phyloP scores from a whole-genome alignment of 2,329 filamentous ascomycete genomes.

The Endothia cerciana region DNA sequence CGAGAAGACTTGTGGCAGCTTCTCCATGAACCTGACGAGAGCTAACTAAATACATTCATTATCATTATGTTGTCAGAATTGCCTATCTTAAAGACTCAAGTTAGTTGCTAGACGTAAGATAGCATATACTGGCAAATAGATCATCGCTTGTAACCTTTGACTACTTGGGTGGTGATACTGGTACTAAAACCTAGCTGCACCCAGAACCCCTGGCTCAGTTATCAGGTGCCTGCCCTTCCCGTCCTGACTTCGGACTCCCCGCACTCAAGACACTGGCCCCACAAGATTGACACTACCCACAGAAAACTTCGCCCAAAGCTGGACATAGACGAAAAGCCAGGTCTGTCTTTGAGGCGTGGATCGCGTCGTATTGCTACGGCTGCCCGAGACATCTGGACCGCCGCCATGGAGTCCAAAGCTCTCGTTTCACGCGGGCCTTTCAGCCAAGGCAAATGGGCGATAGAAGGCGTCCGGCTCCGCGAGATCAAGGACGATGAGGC shows the following conservation, averaged over 20 bases:
- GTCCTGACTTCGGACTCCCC: neutral
- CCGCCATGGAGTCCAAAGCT: slow-evolving; percentile 35
- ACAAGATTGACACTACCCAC: neutral
- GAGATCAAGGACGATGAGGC: slow-evolving; percentile 48
- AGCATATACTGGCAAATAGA: neutral
- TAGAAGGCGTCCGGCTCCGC: slow-evolving; percentile 38
- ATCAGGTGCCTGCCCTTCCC: neutral
- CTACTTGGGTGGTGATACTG: too few species aligned
- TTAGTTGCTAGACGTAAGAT: neutral
- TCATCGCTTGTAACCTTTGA: too few species aligned
- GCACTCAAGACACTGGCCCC: neutral
- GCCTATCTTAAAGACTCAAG: neutral
- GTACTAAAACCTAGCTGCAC: neutral
- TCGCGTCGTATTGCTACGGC: neutral
- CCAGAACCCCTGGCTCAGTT: neutral
- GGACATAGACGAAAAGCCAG: neutral
- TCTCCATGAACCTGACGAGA: too few species aligned
- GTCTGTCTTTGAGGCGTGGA: neutral
- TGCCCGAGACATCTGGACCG: neutral
- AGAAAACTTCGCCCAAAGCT: neutral
- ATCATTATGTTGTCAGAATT: neutral
- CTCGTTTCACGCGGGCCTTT: slow-evolving; percentile 39
- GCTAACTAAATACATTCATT: slow-evolving; percentile 5
- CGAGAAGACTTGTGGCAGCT: too few species aligned
- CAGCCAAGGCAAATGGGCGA: slow-evolving; percentile 39